Evolutionary conservation across 305 asterid species (phyloP).

Genomic region (Rubia peregrina): DNA sequence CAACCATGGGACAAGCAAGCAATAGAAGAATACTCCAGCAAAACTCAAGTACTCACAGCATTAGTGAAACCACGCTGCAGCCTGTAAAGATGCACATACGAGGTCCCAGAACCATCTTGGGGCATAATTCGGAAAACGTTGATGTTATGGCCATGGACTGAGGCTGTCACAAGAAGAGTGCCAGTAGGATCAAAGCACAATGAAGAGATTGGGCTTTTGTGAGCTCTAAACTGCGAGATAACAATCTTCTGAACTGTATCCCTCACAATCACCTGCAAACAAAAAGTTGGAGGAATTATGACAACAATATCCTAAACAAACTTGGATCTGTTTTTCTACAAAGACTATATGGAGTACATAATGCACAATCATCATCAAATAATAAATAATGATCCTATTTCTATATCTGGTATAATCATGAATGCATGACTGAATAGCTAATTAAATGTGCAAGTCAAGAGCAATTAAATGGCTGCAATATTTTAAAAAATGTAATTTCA

Average conservation of each 20-base stretch:
- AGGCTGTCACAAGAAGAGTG: constrained; percentile 78
- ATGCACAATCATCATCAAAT: background rate
- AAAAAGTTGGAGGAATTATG: constrained; percentile 11
- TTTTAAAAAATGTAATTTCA: background rate
- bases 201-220: constrained; percentile 76
- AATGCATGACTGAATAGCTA: background rate
- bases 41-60: constrained; percentile 50
- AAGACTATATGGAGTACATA: background rate
- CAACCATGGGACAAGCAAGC: background rate
- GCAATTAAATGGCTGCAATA: background rate
- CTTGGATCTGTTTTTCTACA: background rate
- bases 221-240: constrained; percentile 87
- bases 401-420: background rate
- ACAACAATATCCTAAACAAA: background rate
- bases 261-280: constrained; percentile 74
- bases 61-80: constrained; percentile 90
- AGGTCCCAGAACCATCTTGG: constrained; percentile 39
- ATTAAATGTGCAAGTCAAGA: background rate
- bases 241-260: constrained; percentile 62
- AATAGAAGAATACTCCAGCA: constrained; percentile 7
- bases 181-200: constrained; percentile 92
- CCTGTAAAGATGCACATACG: constrained; percentile 69
- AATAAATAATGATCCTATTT: background rate
- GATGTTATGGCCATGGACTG: constrained; percentile 87
- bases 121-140: constrained; percentile 79